Evolutionary conservation across 106 monocot genomes (phyloP), one percentile per base, ranked within the genome.

Genomic region (Cymbidium sinense): DNA sequence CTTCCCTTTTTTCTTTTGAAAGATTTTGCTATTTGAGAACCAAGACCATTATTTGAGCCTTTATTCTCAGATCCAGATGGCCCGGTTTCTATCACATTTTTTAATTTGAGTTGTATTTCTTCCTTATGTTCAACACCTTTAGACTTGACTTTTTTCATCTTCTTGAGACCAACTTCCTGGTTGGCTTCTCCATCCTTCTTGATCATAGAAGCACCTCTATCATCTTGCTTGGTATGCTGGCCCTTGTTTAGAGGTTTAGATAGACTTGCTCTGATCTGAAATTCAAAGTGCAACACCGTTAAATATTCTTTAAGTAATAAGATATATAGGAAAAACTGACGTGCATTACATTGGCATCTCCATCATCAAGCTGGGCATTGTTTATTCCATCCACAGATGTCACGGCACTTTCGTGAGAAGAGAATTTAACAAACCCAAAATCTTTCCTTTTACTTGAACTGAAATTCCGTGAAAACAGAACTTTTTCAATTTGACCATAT

Each of bases 371-470:
- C 25, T 88, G 74, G 21, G 81, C 71, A 70, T 70, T 79, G 34
- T 81, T 92, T 43, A 92, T 77, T 75, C 91, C 91, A 71, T 83
- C 85, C 1, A 92, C 79, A 81, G 85, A 92, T 70, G 81, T 81
- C 52, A 86, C 11, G 51, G 87, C 91, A 81, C 81, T 83, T 64
- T 92, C 89, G 23, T 72, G 80, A 52, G 86, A 89, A 52, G 72
- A 54, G 70, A 87, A 92, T 75, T 81, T 86, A 85, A 92, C 81
- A 81, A 92, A 89, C 20, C 89, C 86, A 82, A 85, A 83, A 81
- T 79, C 82, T 75, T 87, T 87, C 39, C 74, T 87, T 80, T 83
- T 89, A 77, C 27, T 36, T 27, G 50, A 80, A 30, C 41, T 70
- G 58, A 34, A 76, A 67, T 70, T 79, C 65, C 73, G 51, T 33